phyloP scores from a whole-genome alignment of 305 asterid genomes.

The Rubia tinctorum region DNA sequence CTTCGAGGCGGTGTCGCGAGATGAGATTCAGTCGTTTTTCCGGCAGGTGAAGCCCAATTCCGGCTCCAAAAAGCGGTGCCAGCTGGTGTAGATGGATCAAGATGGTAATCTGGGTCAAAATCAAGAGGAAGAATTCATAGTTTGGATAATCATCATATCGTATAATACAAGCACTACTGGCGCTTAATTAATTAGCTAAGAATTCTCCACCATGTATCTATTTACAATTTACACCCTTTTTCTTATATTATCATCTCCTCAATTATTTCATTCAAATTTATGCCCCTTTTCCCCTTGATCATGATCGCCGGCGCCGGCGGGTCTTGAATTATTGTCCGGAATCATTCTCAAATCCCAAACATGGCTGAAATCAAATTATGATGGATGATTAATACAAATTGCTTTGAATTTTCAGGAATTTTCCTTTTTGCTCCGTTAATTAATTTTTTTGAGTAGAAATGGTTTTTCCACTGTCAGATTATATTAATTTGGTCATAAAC shows the following conservation, averaged over 20 bases:
- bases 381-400: too few species aligned
- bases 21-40: slow-evolving; percentile 61
- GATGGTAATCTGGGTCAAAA: not conserved
- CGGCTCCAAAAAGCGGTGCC: slow-evolving; percentile 17
- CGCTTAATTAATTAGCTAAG: not conserved
- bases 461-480: too few species aligned
- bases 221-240: not conserved
- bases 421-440: too few species aligned
- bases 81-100: not conserved
- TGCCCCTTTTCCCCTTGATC: not conserved
- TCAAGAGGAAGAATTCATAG: not conserved
- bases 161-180: not conserved
- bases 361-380: too few species aligned
- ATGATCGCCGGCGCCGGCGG: not conserved
- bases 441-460: too few species aligned
- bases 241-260: not conserved
- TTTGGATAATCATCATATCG: not conserved
- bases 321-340: not conserved
- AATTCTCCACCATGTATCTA: not conserved
- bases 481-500: too few species aligned
- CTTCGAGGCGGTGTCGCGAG: slow-evolving; percentile 36
- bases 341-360: too few species aligned
- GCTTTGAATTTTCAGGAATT: too few species aligned
- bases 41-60: slow-evolving; percentile 11
- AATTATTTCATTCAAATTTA: slow-evolving; percentile 13